These are phyloP conservation scores for Neofusicoccum sp. DNA, from an alignment of 2,329 filamentous ascomycete species.

Conservation along the genomic window DNA sequence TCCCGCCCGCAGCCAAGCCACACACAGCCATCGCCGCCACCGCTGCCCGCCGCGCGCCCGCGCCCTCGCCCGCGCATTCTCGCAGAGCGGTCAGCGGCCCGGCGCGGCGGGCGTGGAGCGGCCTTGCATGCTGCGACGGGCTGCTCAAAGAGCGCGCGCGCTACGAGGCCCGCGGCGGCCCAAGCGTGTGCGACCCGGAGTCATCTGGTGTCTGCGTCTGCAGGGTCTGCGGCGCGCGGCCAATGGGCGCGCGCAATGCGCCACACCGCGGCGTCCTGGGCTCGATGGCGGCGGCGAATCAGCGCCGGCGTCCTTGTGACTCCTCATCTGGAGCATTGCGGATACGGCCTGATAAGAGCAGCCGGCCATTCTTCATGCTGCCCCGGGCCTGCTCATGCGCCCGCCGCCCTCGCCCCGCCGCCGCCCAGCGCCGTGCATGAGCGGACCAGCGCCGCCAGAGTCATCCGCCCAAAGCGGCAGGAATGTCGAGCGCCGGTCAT, in stretches of 20 bases:
- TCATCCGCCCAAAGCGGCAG: constrained; percentile 3
- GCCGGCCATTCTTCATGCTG: background rate
- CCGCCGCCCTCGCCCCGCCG: background rate
- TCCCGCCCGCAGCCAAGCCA: constrained; percentile 12
- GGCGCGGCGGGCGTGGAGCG: constrained; percentile 8
- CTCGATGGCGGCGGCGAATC: constrained; percentile 10
- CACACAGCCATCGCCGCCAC: constrained; percentile 9
- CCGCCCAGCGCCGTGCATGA: constrained; percentile 4
- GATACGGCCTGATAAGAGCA: constrained; percentile 13
- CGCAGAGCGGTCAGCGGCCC: constrained; percentile 10
- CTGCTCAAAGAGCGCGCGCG: constrained; percentile 10
- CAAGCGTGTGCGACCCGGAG: constrained; percentile 9
- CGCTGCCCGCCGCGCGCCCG: background rate
- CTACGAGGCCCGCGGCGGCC: constrained; percentile 9
- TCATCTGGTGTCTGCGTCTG: constrained; percentile 17
- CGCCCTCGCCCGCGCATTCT: constrained; percentile 6
- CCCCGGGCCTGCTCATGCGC: background rate
- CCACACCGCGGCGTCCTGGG: constrained; percentile 7
- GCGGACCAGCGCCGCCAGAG: background rate
- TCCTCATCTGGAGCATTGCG: constrained; percentile 6
- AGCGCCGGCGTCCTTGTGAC: constrained; percentile 17
- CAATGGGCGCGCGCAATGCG: constrained; percentile 6
- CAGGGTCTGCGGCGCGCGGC: constrained; percentile 11
- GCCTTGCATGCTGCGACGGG: constrained; percentile 4
- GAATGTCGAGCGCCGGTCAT: constrained; percentile 2